Evolutionary conservation across 2,329 filamentous ascomycete species (phyloP).

Genomic region (Hirsutella minnesotensis): DNA sequence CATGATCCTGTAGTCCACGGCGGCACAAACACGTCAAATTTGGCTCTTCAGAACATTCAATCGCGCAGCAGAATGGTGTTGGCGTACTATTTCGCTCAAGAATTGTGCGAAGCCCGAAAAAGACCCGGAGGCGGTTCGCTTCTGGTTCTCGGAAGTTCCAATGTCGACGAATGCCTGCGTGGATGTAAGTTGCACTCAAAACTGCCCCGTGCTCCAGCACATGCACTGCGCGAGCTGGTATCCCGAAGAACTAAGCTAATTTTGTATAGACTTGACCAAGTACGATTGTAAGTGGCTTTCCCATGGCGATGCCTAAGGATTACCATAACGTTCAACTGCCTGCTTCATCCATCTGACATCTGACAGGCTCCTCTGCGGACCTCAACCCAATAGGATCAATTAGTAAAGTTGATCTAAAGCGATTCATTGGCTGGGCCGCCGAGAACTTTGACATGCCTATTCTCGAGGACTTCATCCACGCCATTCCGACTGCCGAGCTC

Average conservation of each 20-base stretch:
- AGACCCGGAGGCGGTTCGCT: slow-evolving; percentile 40
- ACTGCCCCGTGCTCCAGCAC: too few relatives aligned
- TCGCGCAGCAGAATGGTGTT: slow-evolving; percentile 53
- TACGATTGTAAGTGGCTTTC: too few relatives aligned
- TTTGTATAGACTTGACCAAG: too few relatives aligned
- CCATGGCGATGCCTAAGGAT: too few relatives aligned
- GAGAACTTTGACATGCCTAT: slow-evolving; percentile 48
- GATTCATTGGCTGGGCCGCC: slow-evolving; percentile 49
- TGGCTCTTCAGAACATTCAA: slow-evolving; percentile 58
- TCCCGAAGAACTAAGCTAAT: too few relatives aligned
- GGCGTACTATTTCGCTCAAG: slow-evolving; percentile 50
- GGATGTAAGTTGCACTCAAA: background rate
- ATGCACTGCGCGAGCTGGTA: too few relatives aligned
- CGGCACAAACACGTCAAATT: slow-evolving; percentile 35
- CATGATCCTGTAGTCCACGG: slow-evolving; percentile 24
- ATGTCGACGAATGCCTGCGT: slow-evolving; percentile 15
- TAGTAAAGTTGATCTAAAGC: slow-evolving; percentile 51
- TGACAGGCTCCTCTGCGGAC: background rate
- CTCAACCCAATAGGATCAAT: slow-evolving; percentile 24
- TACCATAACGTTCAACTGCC: too few relatives aligned
- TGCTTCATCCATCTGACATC: background rate
- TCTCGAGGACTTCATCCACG: slow-evolving; percentile 48
- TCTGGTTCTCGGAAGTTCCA: slow-evolving; percentile 50
- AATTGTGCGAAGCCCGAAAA: slow-evolving; percentile 46
- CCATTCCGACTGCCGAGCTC: slow-evolving; percentile 42